Evolutionary conservation across 352 stramenopile genomes (phyloP), one percentile per base, ranked within the genome.

Genomic region (Pythium dissotocum): DNA sequence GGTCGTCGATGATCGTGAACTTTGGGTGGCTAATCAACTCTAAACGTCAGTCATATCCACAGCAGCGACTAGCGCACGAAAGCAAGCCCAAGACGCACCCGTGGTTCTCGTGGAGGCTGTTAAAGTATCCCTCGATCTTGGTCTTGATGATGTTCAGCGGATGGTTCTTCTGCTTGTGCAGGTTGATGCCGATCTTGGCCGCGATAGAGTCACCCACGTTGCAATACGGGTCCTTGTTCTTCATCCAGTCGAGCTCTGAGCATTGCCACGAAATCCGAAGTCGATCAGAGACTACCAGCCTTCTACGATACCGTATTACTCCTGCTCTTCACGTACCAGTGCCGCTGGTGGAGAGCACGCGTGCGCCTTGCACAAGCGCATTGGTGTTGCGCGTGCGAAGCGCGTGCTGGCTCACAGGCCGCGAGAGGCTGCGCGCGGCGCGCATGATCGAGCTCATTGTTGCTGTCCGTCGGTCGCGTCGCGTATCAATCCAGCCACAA

Each of bases 71-170:
- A 53, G 64, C 21, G n/a, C 24, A 38, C 16, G 10, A 58, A 4
- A 24, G 21, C 21, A 24, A 24, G 21, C 6, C 10, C 2, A 30
- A 35, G 24, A 63, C 69, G 38, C 55, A 91, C 84, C 79, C 79
- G 51, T 93, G 67, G n/a, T 76, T 68, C 28, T 61, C 42, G 55
- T 93, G 83, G 54, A 93, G 71, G n/a, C 82, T 67, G 52, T 94
- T 77, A 70, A 97, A 98, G 76, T 97, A 98, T 32, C 73, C 60
- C 65, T 97, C 89, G 71, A 98, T 97, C 76, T 91, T 97, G 61
- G 82, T 91, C 76, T 97, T 97, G 70, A 98, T 97, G 66, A 97
- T 98, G 70, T 96, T 88, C 58, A 98, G 77, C 61, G 92, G 92
- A 72, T 98, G 92, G 65, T 96, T 81, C 46, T 79, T 77, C 72